Percentiles rank a stretch among this genome's conserved stretches.
Conservation (phyloP, 768 basidiomycete genomes). For the Lactarius hatsudake region DNA sequence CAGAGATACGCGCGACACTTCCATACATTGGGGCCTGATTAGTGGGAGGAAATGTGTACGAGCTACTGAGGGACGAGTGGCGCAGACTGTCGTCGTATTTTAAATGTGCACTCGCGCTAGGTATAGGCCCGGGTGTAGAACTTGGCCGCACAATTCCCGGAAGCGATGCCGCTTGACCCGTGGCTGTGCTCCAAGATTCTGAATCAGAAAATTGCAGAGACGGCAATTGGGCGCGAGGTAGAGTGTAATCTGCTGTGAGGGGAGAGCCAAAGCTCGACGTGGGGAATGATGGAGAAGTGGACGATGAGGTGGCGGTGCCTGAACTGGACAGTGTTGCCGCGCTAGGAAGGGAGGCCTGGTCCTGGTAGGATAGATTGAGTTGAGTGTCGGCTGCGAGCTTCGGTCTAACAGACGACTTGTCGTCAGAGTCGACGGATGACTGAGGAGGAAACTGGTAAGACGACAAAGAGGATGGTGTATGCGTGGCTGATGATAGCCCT, state of each 20-base stretch:
- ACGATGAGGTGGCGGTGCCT: conserved; percentile 25
- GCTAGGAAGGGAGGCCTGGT: conserved; percentile 49
- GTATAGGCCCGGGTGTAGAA: conserved; percentile 28
- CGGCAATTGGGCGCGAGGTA: conserved; percentile 56
- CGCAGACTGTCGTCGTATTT: conserved; percentile 73
- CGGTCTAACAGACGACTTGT: conserved; percentile 41
- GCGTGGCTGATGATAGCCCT: conserved; percentile 27
- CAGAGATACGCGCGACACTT: conserved; percentile 68
- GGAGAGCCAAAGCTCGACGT: conserved; percentile 45
- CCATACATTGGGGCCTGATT: conserved; percentile 46
- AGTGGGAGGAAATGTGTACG: conserved; percentile 22
- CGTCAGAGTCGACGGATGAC: conserved; percentile 41
- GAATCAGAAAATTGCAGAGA: conserved; percentile 30
- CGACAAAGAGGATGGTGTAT: conserved; percentile 36
- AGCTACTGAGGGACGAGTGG: conserved; percentile 64
- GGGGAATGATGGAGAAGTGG: conserved; percentile 27
- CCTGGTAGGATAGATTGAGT: conserved; percentile 47
- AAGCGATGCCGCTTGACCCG: conserved; percentile 20
- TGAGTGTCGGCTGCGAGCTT: conserved; percentile 49
- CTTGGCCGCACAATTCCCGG: conserved; percentile 28
- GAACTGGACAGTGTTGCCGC: conserved; percentile 38
- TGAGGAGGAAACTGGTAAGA: conserved; percentile 58
- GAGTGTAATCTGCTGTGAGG: conserved; percentile 39
- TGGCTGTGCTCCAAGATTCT: conserved; percentile 24
- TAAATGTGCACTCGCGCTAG: conserved; percentile 39